Evolutionary conservation across 140 eudicot species (phyloP).

Genomic region (Flaveria floridana): DNA sequence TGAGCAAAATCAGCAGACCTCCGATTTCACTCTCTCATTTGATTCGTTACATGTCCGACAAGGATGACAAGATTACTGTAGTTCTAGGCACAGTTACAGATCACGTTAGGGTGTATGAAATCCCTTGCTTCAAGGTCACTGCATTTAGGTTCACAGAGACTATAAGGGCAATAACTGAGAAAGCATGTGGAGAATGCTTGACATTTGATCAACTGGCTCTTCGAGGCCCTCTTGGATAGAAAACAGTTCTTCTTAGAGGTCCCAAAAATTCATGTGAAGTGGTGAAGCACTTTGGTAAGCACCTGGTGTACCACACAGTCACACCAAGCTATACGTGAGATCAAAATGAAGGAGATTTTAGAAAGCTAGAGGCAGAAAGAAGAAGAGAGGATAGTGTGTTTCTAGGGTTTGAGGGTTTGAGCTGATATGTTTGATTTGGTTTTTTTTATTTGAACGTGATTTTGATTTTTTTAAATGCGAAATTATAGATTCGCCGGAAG

Average conservation of each 20-base stretch:
- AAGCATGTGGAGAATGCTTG: conserved; percentile 27
- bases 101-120: conserved; percentile 27
- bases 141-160: conserved; percentile 26
- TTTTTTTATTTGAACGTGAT: no score
- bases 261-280: conserved; percentile 51
- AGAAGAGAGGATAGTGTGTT: background rate
- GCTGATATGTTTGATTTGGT: no score
- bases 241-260: conserved; percentile 48
- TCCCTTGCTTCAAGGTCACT: conserved; percentile 24
- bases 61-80: conserved; percentile 26
- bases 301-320: conserved; percentile 60
- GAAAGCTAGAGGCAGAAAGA: conserved; percentile 53
- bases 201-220: conserved; percentile 29
- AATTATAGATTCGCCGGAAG: no score
- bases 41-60: conserved; percentile 45
- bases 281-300: conserved; percentile 51
- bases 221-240: conserved; percentile 15
- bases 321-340: conserved; percentile 51
- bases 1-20: conserved; percentile 58
- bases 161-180: conserved; percentile 22
- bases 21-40: conserved; percentile 48
- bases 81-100: conserved; percentile 18
- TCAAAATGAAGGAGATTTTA: conserved; percentile 51
- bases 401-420: no score
- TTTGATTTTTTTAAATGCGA: no score